phyloP scores from a whole-genome alignment of 2,329 filamentous ascomycete genomes.

The Fusarium continuum region DNA sequence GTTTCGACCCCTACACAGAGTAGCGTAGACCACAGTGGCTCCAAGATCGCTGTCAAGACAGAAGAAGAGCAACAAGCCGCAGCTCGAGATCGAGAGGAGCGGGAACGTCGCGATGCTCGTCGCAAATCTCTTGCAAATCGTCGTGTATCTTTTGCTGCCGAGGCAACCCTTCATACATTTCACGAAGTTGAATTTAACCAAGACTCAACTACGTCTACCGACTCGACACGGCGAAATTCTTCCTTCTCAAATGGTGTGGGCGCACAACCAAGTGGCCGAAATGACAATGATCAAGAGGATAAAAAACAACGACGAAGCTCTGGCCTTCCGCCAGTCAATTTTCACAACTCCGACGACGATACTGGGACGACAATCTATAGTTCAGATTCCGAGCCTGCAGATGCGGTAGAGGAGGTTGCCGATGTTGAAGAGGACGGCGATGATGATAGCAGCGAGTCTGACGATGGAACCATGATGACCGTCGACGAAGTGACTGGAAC shows the following conservation, averaged over 20 bases:
- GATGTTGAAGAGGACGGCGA: constrained; percentile 60
- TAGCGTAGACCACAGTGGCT: constrained; percentile 48
- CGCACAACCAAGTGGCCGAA: constrained; percentile 61
- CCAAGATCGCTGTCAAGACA: constrained; percentile 71
- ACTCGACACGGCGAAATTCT: constrained; percentile 79
- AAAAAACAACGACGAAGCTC: constrained; percentile 71
- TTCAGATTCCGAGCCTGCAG: constrained; percentile 67
- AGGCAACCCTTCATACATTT: constrained; percentile 97
- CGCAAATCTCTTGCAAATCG: constrained; percentile 93
- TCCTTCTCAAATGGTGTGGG: constrained; percentile 11
- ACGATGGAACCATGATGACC: constrained; percentile 83
- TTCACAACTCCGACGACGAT: constrained; percentile 72
- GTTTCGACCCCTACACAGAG: constrained; percentile 21
- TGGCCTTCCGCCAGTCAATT: constrained; percentile 69
- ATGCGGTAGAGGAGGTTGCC: constrained; percentile 64
- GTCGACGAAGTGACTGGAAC: constrained; percentile 80
- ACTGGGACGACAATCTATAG: constrained; percentile 81
- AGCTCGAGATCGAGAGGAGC: constrained; percentile 74
- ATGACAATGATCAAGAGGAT: constrained; percentile 72
- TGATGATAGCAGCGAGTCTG: constrained; percentile 67
- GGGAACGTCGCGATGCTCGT: constrained; percentile 83
- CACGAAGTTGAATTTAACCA: constrained; percentile 90
- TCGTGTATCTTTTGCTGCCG: constrained; percentile 94
- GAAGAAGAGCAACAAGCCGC: constrained; percentile 77
- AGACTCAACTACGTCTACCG: constrained; percentile 84